Conservation (phyloP, 495 filamentous ascomycete genomes). For the Penicillium cosmopolitanum region DNA sequence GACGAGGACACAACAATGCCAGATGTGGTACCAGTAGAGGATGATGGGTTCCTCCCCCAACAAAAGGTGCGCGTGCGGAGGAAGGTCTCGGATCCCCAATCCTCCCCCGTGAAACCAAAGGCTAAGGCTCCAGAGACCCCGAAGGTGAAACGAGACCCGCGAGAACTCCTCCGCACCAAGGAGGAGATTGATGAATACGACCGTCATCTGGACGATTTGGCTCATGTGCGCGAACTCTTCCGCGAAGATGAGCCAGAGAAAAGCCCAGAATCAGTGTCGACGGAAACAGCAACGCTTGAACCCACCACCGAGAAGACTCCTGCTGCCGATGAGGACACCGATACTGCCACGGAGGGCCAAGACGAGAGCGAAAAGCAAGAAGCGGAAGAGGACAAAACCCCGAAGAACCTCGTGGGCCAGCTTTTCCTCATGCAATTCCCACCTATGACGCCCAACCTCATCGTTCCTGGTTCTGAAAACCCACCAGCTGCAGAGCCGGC, state of each 20-base stretch:
- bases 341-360: conserved; percentile 10
- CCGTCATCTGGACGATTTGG: conserved; percentile 45
- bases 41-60: conserved; percentile 44
- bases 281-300: conserved; percentile 19
- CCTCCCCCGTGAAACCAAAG: conserved; percentile 3
- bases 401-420: conserved; percentile 41
- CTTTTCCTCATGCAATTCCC: conserved; percentile 61
- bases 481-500: conserved; percentile 3
- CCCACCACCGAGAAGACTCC: conserved; percentile 12
- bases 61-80: conserved; percentile 46
- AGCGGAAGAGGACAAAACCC: conserved; percentile 23
- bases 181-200: conserved; percentile 54
- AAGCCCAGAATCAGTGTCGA: conserved; percentile 13
- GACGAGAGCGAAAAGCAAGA: conserved; percentile 18
- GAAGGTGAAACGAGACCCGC: conserved; percentile 31
- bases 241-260: conserved; percentile 29
- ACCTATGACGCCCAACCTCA: conserved; percentile 55
- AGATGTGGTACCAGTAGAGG: conserved; percentile 39
- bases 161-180: conserved; percentile 44
- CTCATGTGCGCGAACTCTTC: conserved; percentile 41
- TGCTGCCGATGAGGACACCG: conserved; percentile 14
- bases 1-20: conserved; percentile 45
- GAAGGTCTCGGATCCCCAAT: conserved; percentile 30
- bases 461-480: conserved; percentile 30
- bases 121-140: conserved; percentile 8